Percentiles rank a stretch among this genome's conserved stretches.
phyloP scores from a whole-genome alignment of 306 rosid genomes.

The Purshia tridentata region DNA sequence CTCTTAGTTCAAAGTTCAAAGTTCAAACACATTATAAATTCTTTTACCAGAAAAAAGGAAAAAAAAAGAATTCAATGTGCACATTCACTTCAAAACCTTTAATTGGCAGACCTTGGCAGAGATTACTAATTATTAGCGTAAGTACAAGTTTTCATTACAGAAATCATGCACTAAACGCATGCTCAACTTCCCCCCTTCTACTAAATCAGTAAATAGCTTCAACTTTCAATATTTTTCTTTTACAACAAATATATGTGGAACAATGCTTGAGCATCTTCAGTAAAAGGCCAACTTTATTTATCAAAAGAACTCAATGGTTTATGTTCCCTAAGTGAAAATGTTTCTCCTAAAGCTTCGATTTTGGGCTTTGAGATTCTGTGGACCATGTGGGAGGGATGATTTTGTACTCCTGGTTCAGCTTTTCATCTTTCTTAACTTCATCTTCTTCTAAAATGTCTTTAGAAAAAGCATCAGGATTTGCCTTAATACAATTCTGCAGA shows the following conservation, averaged over 20 bases:
- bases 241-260: not conserved
- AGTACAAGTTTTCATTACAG: not conserved
- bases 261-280: not conserved
- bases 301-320: not conserved
- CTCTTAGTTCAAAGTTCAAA: too few relatives aligned
- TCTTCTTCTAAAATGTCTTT: slow-evolving; percentile 52
- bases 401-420: slow-evolving; percentile 50
- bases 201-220: not conserved
- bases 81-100: too few relatives aligned
- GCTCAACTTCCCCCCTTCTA: not conserved
- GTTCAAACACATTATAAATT: too few relatives aligned
- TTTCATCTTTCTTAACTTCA: slow-evolving; percentile 42
- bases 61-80: too few relatives aligned
- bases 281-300: not conserved
- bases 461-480: slow-evolving; percentile 79
- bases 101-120: too few relatives aligned
- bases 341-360: slow-evolving; percentile 54
- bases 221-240: not conserved
- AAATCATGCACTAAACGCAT: not conserved
- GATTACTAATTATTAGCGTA: too few relatives aligned
- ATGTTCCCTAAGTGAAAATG: not conserved
- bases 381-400: slow-evolving; percentile 75
- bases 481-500: slow-evolving; percentile 87
- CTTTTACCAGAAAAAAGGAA: too few relatives aligned
- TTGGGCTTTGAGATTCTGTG: slow-evolving; percentile 50